Conservation (phyloP, 2,329 filamentous ascomycete genomes). For the Clonostachys sp. region DNA sequence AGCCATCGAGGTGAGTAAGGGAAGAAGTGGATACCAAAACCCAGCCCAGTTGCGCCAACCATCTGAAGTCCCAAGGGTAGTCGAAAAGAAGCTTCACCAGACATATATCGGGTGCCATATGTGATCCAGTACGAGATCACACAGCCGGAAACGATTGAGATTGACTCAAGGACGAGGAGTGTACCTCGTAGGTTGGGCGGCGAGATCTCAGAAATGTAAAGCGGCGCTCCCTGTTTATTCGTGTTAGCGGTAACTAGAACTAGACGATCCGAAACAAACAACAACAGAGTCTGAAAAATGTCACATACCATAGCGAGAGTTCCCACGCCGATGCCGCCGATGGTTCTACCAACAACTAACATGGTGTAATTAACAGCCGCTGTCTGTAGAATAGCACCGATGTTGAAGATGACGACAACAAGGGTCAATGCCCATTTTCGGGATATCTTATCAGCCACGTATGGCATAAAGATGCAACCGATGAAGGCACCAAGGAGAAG, state of each 20-base stretch:
- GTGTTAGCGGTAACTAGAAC: too few species aligned
- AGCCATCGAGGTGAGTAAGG: slow-evolving; percentile 42
- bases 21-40: slow-evolving; percentile 34
- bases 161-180: slow-evolving; percentile 41
- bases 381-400: slow-evolving; percentile 35
- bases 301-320: slow-evolving; percentile 13
- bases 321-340: slow-evolving; percentile 20
- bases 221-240: slow-evolving; percentile 8
- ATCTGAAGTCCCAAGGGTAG: slow-evolving; percentile 40
- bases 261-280: too few species aligned
- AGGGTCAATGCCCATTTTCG: slow-evolving; percentile 35
- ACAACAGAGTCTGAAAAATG: background rate
- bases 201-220: slow-evolving; percentile 23
- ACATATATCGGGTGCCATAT: slow-evolving; percentile 40
- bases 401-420: slow-evolving; percentile 28
- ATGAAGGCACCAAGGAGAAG: slow-evolving; percentile 31
- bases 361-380: slow-evolving; percentile 14
- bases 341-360: slow-evolving; percentile 16
- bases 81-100: slow-evolving; percentile 33
- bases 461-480: slow-evolving; percentile 22
- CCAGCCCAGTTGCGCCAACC: slow-evolving; percentile 9
- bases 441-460: slow-evolving; percentile 31
- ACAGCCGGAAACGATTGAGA: slow-evolving; percentile 46
- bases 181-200: slow-evolving; percentile 30
- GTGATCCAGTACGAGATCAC: slow-evolving; percentile 50